Evolutionary conservation across 768 basidiomycete genomes (phyloP), one percentile per base, ranked within the genome.

Genomic region (Serendipita sp.): DNA sequence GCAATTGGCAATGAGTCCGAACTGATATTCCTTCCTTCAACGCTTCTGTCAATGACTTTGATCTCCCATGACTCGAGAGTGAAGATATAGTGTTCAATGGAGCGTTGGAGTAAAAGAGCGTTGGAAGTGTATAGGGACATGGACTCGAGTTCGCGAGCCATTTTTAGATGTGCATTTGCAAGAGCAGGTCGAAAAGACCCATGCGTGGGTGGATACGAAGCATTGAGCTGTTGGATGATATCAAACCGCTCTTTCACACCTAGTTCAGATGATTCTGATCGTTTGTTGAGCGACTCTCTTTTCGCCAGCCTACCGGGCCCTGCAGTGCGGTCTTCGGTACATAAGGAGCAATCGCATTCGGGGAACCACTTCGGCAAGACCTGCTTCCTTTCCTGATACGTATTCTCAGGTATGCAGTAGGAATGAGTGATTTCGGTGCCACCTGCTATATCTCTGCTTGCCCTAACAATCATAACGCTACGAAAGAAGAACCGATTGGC

Each of bases 381-480:
- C 23, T 23, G 23, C 23, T 23, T 23, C 23, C 23, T 23, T 23
- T 23, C 23, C 10, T 10, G 16, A 29, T 53, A 53, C 16, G 52
- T 16, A 11, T 15, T 11, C 10, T 53, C 11, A 53, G 11, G 1
- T 45, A 13, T 1, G 27, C 27, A 29, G 65, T 70, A 70, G 2
- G 68, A 15, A 18, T 69, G 11, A 44, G 62, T 64, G 33, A 74
- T 43, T 46, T 75, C 74, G 3, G 68, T 67, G 18, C 72, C 75
- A 0, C 48, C 40, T 8, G 40, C 23, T 58, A 76, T 69, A 29
- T 36, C 2, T 3, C 50, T 27, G 1, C 52, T 48, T 2, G 74
- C 70, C 5, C 75, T 69, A 15, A 76, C 66, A 58, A 73, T 62
- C 64, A 75, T 73, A 36, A 72, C 27, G 63, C 74, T 70, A 3